Percentiles rank a stretch among this genome's conserved stretches.
These are phyloP conservation scores for Anthostomella pinea DNA, from an alignment of 2,329 filamentous ascomycete genomes.

Conservation along the genomic window DNA sequence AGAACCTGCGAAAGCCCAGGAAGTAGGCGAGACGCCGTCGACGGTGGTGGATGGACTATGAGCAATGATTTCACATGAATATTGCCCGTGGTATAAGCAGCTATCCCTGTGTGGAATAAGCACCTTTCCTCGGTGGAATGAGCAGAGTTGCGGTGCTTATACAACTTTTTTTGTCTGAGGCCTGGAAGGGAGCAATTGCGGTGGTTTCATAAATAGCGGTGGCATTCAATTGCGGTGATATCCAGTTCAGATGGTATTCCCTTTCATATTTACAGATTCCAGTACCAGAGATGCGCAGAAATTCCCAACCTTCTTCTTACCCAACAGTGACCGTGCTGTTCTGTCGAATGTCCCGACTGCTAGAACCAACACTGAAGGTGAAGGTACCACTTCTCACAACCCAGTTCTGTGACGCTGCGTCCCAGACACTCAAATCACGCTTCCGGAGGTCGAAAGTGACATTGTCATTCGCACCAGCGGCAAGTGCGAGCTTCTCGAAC, in stretches of 20 bases:
- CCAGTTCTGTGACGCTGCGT: constrained; percentile 59
- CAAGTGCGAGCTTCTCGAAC: constrained; percentile 57
- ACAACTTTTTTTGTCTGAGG: too few relatives aligned
- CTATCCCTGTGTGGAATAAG: too few relatives aligned
- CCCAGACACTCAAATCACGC: constrained; percentile 65
- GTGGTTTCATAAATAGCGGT: too few relatives aligned
- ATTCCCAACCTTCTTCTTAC: constrained; percentile 3
- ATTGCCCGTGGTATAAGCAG: too few relatives aligned
- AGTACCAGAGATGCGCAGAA: too few relatives aligned
- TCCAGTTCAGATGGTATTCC: too few relatives aligned
- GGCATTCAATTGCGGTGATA: too few relatives aligned
- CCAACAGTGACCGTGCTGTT: constrained; percentile 32
- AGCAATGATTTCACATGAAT: not conserved
- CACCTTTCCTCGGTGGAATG: too few relatives aligned
- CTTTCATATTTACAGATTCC: not conserved
- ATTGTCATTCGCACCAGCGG: constrained; percentile 43
- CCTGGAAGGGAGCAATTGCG: too few relatives aligned
- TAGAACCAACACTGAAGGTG: constrained; percentile 42
- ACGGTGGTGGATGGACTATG: not conserved
- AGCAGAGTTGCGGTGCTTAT: too few relatives aligned
- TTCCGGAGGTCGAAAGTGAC: constrained; percentile 53
- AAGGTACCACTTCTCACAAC: constrained; percentile 33
- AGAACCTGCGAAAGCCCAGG: constrained; percentile 10
- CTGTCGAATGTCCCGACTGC: constrained; percentile 44
- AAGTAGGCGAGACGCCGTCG: not conserved